Conservation (phyloP, 345 rosid species). For the Lepidium africanum region DNA sequence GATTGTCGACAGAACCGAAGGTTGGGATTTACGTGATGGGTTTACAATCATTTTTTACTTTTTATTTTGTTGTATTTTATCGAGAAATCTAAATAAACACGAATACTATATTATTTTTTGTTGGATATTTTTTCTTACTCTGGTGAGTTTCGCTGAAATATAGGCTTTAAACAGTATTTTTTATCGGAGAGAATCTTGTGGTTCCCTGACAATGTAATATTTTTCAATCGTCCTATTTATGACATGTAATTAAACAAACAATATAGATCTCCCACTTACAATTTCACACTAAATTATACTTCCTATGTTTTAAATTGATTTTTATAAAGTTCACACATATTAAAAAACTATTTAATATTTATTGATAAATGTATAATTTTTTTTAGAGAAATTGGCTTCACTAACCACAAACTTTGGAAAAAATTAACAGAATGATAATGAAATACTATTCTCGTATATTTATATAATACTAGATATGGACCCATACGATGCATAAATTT, state of each 20-base stretch:
- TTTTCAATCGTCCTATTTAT: not conserved
- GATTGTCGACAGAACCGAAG: constrained; percentile 31
- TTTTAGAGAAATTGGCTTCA: too few relatives aligned
- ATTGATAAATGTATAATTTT: too few relatives aligned
- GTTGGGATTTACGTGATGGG: constrained; percentile 53
- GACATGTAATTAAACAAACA: constrained; percentile 18
- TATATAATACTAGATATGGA: too few relatives aligned
- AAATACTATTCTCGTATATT: too few relatives aligned
- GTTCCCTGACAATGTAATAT: constrained; percentile 15
- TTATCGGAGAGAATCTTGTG: constrained; percentile 24
- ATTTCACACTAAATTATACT: not conserved
- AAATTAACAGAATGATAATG: too few relatives aligned
- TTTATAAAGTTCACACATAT: too few relatives aligned
- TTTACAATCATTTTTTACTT: not conserved
- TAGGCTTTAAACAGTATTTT: constrained; percentile 3
- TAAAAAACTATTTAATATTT: too few relatives aligned
- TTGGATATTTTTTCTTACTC: not conserved
- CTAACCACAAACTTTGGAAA: too few relatives aligned
- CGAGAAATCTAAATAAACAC: constrained; percentile 1
- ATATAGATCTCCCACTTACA: constrained; percentile 5
- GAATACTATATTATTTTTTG: constrained; percentile 7
- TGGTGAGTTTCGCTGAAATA: constrained; percentile 9
- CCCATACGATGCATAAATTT: too few relatives aligned
- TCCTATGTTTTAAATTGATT: too few relatives aligned
- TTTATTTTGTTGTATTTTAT: not conserved